Evolutionary conservation across 1,284 basidiomycete genomes (phyloP), one percentile per base, ranked within the genome.

Genomic region (Chondrostereum purpureum): DNA sequence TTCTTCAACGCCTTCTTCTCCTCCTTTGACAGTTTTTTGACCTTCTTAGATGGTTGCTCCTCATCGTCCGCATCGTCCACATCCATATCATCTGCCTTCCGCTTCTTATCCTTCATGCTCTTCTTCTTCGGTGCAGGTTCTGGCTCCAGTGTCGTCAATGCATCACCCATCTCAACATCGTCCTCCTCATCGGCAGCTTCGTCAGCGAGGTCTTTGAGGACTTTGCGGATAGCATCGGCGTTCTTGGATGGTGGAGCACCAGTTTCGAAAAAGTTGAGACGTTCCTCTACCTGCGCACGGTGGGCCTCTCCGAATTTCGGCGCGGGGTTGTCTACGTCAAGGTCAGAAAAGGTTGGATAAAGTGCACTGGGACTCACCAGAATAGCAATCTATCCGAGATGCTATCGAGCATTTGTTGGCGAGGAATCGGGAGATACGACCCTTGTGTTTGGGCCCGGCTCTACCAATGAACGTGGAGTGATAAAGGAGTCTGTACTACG

Each of bases 321-420:
- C 8, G 92, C 92, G 0, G 95, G 95, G 42, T 79, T 79, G 48
- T 93, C 90, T 88, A 63, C 58, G 75, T 73, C 8, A 64, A 68
- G 52, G 74, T 67, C 62, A 47, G 44, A 40, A 48, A 39, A 43
- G 39, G 18, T 35, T 6, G 24, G 31, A 18, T 14, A 4, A 46
- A 39, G 14, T 11, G 14, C 14, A 21, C 10, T 23, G 61, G 76
- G n/a, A n/a, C 73, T 42, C 57, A 87, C 90, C 91, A 3, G 87
- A 78, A 66, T 93, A 99, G 68, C 96, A 98, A 68, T 99, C 96
- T 69, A 99, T 99, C 50, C 96, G 77, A 39, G 91, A 89, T 5
- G 96, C 96, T 59, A 99, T 99, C 47, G 92, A 95, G 65, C 93
- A 96, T 71, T 99, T 99, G 79, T 99, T 99, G 42, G 95, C 96